A percentile compares a stretch with the other conserved stretches of the same genome.
phyloP scores from a whole-genome alignment of 169 alveolate genomes.

The Pseudocohnilembus persalinus region DNA sequence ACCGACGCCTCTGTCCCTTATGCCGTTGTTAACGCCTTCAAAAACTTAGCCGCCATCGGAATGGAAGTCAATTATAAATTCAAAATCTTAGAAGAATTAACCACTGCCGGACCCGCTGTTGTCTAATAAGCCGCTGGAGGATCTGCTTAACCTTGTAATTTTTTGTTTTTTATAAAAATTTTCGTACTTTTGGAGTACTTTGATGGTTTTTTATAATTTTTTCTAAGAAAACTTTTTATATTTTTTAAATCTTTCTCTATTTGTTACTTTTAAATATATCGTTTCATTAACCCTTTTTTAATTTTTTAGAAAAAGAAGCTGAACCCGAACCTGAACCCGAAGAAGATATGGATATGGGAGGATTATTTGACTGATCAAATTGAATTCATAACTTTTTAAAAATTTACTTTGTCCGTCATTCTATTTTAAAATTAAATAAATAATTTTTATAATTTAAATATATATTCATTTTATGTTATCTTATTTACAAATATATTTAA shows the following conservation, averaged over 20 bases:
- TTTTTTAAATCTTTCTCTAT: not conserved
- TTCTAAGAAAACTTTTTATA: too few relatives aligned
- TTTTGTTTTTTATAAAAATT: too few relatives aligned
- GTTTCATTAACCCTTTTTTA: not conserved
- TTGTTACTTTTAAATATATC: not conserved
- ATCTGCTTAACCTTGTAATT: conserved; percentile 39
- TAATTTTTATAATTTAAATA: too few relatives aligned
- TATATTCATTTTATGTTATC: too few relatives aligned
- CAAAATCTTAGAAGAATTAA: conserved; percentile 93
- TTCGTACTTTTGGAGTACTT: too few relatives aligned
- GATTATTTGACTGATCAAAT: conserved; percentile 63
- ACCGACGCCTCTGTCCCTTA: conserved; percentile 96
- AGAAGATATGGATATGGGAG: conserved; percentile 96
- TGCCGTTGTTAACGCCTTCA: conserved; percentile 94
- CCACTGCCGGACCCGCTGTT: conserved; percentile 83
- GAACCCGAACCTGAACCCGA: conserved; percentile 84
- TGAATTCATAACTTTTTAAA: too few relatives aligned
- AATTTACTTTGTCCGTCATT: too few relatives aligned
- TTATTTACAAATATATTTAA: too few relatives aligned
- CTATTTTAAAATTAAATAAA: too few relatives aligned
- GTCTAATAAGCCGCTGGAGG: conserved; percentile 80
- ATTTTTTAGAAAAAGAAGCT: conserved; percentile 49
- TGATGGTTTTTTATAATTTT: too few relatives aligned
- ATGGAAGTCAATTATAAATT: conserved; percentile 92
- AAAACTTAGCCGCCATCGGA: conserved; percentile 95